Conservation (phyloP, 305 asterid species). For the Rubia peregrina region DNA sequence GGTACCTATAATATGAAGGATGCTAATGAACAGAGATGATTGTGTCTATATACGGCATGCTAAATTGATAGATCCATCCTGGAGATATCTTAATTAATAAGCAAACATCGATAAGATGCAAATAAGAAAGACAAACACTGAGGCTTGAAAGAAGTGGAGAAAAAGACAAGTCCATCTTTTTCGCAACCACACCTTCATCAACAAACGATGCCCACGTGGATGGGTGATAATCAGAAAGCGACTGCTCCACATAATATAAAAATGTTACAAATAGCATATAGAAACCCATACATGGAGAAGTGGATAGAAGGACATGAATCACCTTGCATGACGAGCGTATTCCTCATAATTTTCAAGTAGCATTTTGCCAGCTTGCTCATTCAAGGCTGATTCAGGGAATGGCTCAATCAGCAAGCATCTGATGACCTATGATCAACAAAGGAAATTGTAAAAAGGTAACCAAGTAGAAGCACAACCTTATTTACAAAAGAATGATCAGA, state of each 20-base stretch:
- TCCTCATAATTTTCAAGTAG: conserved; percentile 88
- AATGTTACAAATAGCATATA: too few species aligned
- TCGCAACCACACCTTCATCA: background rate
- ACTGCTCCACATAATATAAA: background rate
- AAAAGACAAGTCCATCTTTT: background rate
- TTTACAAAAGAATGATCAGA: background rate
- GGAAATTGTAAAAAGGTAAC: conserved; percentile 1
- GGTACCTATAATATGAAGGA: background rate
- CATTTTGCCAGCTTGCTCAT: conserved; percentile 98
- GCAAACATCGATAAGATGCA: background rate
- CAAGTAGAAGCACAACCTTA: conserved; percentile 3
- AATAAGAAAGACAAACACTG: background rate
- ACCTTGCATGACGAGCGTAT: conserved; percentile 90
- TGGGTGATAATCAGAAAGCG: background rate
- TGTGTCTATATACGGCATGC: background rate
- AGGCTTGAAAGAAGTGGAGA: background rate
- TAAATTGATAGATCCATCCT: background rate
- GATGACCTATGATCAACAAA: conserved; percentile 51
- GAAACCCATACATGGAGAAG: background rate
- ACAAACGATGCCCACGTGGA: background rate
- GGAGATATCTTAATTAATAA: background rate
- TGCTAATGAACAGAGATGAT: background rate
- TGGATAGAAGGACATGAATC: conserved; percentile 14
- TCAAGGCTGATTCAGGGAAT: conserved; percentile 95
- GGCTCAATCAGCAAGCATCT: conserved; percentile 96